Evolutionary conservation across 345 rosid species (phyloP).

Genomic region (Tarenaya hassleriana): DNA sequence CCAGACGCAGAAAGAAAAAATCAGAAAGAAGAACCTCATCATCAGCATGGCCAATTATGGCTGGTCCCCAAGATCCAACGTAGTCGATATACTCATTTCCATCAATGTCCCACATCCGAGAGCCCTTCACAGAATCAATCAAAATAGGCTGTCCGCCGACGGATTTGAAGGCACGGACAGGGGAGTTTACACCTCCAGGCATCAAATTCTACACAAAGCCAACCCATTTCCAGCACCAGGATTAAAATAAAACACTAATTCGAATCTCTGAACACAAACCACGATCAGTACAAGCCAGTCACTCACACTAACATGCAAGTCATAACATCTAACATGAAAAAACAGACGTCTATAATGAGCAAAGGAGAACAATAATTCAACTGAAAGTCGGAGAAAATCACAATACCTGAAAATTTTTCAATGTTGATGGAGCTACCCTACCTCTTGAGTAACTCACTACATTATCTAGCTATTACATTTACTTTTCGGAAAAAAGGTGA

Average conservation of each 20-base stretch:
- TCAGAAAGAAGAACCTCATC: too few species aligned
- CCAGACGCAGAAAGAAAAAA: conserved; percentile 9
- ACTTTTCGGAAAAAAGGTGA: too few species aligned
- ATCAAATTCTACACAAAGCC: conserved; percentile 54
- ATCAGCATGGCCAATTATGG: conserved; percentile 95
- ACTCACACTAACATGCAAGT: too few species aligned
- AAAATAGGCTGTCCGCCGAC: conserved; percentile 93
- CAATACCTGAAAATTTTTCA: too few species aligned
- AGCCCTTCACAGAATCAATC: conserved; percentile 88
- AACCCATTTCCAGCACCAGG: not conserved
- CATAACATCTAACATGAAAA: too few species aligned
- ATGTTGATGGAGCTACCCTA: too few species aligned
- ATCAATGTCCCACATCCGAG: conserved; percentile 90
- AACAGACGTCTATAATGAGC: too few species aligned
- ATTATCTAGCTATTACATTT: too few species aligned
- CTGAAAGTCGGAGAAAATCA: too few species aligned
- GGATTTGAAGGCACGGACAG: conserved; percentile 93
- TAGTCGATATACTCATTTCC: conserved; percentile 94
- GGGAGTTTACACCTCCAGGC: conserved; percentile 98
- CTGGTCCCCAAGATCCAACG: conserved; percentile 98
- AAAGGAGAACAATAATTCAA: too few species aligned
- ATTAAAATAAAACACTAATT: not conserved
- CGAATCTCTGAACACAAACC: not conserved
- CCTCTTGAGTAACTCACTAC: too few species aligned
- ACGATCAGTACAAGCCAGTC: too few species aligned